Percentiles rank a stretch among this genome's conserved stretches.
Evolutionary conservation across 192 early-diverging fungal genomes (phyloP).

Genomic region (Linnemannia hyalina): DNA sequence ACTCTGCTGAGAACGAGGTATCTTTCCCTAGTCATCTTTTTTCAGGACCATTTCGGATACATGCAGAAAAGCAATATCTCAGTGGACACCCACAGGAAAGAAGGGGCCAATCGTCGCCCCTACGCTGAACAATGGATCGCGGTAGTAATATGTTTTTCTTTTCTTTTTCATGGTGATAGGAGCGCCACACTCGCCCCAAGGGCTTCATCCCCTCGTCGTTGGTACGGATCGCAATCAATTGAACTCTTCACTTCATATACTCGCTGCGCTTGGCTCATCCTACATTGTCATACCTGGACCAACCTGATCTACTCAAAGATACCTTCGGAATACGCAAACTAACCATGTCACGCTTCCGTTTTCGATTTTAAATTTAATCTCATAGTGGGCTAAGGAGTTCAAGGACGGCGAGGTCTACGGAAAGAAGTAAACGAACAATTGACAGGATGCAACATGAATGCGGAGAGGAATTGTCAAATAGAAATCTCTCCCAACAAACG

Average conservation of each 20-base stretch:
- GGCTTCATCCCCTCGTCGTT: constrained; percentile 50
- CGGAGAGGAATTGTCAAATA: background rate
- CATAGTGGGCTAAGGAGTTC: constrained; percentile 58
- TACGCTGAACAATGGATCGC: background rate
- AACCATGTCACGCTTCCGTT: background rate
- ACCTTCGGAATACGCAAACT: background rate
- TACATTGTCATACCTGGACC: background rate
- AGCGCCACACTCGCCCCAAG: constrained; percentile 52
- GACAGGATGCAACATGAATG: background rate
- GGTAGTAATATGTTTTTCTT: background rate
- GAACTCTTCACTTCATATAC: background rate
- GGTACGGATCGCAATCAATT: constrained; percentile 20
- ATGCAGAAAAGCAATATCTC: background rate
- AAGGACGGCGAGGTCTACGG: constrained; percentile 53
- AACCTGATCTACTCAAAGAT: background rate
- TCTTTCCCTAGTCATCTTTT: background rate
- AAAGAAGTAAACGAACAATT: constrained; percentile 48
- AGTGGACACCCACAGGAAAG: too few species aligned
- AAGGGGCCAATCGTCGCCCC: background rate
- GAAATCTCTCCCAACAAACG: background rate
- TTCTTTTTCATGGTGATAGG: constrained; percentile 1
- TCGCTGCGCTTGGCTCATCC: background rate
- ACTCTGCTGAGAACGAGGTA: constrained; percentile 68
- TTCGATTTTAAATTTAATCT: background rate
- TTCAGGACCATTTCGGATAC: too few species aligned